phyloP scores from a whole-genome alignment of 306 rosid species.

The Castanospermum australe region DNA sequence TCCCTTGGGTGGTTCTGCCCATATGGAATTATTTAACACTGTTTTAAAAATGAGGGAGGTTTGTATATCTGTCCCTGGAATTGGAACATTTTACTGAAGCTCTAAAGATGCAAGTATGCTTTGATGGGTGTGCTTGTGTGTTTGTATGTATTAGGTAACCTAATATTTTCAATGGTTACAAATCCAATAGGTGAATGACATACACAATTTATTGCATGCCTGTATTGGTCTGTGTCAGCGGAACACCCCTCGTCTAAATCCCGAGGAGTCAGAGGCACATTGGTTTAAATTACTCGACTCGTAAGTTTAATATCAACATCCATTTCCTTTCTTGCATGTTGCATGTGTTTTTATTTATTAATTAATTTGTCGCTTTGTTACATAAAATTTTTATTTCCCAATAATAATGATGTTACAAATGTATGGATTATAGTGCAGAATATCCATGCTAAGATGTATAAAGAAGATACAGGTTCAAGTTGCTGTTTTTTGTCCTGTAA shows the following conservation, averaged over 20 bases:
- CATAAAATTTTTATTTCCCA: neutral
- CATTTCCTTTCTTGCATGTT: constrained; percentile 14
- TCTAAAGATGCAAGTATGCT: constrained; percentile 22
- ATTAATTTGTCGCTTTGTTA: neutral
- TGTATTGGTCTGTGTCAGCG: constrained; percentile 94
- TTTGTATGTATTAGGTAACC: constrained; percentile 15
- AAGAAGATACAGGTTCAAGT: neutral
- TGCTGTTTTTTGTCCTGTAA: neutral
- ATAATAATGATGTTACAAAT: constrained; percentile 11
- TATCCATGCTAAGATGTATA: neutral
- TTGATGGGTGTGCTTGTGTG: constrained; percentile 17
- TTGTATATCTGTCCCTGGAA: constrained; percentile 30
- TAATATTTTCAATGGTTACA: constrained; percentile 28
- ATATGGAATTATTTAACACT: constrained; percentile 35
- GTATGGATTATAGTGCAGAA: neutral
- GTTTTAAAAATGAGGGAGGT: constrained; percentile 70
- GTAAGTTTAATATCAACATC: constrained; percentile 51
- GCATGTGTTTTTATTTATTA: neutral
- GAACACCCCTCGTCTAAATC: constrained; percentile 96
- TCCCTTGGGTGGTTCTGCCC: constrained; percentile 46
- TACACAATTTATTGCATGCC: constrained; percentile 60
- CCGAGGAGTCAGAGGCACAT: constrained; percentile 89
- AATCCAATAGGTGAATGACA: constrained; percentile 59
- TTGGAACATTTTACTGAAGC: constrained; percentile 20
- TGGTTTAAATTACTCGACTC: constrained; percentile 97